phyloP scores from a whole-genome alignment of 1,284 basidiomycete genomes.

The Ustilago nuda region DNA sequence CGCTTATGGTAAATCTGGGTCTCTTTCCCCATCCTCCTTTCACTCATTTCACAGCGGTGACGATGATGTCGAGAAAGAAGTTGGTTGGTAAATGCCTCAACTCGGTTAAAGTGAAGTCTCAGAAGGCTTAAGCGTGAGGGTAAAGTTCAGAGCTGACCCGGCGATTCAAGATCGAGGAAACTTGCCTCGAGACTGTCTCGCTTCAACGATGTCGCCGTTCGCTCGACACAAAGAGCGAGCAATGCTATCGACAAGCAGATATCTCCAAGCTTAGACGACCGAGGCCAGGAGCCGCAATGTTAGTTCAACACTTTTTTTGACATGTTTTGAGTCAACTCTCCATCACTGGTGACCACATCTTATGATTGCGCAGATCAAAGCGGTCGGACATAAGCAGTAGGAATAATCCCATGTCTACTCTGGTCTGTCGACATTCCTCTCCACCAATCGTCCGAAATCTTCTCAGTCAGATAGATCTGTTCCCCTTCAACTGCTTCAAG shows the following conservation, averaged over 20 bases:
- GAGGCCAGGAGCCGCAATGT: too few relatives aligned
- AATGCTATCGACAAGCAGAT: too few relatives aligned
- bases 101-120: neutral
- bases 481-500: conserved; percentile 50
- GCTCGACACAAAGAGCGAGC: too few relatives aligned
- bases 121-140: neutral
- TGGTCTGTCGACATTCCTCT: conserved; percentile 21
- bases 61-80: neutral
- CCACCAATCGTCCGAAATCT: conserved; percentile 64
- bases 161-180: neutral
- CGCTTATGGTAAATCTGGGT: neutral
- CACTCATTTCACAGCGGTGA: neutral
- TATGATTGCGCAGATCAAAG: conserved; percentile 8
- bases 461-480: conserved; percentile 48
- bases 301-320: too few relatives aligned
- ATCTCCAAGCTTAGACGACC: too few relatives aligned
- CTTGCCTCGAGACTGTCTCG: neutral
- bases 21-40: neutral
- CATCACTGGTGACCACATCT: neutral
- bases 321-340: too few relatives aligned
- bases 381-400: conserved; percentile 49
- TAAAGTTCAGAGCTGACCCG: neutral
- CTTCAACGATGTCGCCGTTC: too few relatives aligned
- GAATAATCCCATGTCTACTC: conserved; percentile 55
- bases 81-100: neutral